Evolutionary conservation across 2,329 filamentous ascomycete species (phyloP).

Genomic region (Colletotrichum sansevieriae): DNA sequence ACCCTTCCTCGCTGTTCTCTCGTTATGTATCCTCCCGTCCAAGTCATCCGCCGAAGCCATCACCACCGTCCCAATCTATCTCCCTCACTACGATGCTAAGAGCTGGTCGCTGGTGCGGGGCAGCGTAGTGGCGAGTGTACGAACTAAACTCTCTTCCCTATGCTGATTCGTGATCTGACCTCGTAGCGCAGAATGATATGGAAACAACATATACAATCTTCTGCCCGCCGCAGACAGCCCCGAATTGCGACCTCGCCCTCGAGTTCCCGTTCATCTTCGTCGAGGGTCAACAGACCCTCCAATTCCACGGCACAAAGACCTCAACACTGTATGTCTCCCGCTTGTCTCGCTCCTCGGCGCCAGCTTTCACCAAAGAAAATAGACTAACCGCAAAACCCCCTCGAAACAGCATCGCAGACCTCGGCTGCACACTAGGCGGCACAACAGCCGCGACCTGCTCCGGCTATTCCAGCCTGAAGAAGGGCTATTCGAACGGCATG

Average conservation of each 20-base stretch:
- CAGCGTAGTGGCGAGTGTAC: slow-evolving; percentile 59
- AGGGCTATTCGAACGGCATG: slow-evolving; percentile 54
- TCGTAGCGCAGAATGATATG: slow-evolving; percentile 50
- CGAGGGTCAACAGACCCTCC: slow-evolving; percentile 59
- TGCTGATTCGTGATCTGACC: slow-evolving; percentile 24
- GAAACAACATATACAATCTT: slow-evolving; percentile 64
- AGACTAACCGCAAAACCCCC: too few relatives aligned
- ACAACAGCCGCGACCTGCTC: slow-evolving; percentile 62
- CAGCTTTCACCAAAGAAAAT: slow-evolving; percentile 6
- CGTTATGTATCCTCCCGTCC: slow-evolving; percentile 42
- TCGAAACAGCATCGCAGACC: slow-evolving; percentile 55
- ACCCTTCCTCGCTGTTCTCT: slow-evolving; percentile 46
- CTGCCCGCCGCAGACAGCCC: slow-evolving; percentile 57
- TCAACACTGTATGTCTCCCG: slow-evolving; percentile 56
- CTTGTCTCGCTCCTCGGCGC: not conserved
- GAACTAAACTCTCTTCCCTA: not conserved
- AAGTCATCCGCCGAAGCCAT: slow-evolving; percentile 43
- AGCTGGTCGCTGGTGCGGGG: slow-evolving; percentile 61
- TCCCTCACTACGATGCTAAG: slow-evolving; percentile 58
- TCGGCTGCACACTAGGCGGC: slow-evolving; percentile 58
- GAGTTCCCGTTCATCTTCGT: slow-evolving; percentile 62
- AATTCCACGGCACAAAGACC: slow-evolving; percentile 58
- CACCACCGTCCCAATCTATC: slow-evolving; percentile 59
- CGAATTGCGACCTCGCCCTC: slow-evolving; percentile 58
- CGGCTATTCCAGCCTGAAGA: slow-evolving; percentile 60